Conservation (phyloP, 768 basidiomycete genomes). For the Mrakia frigida region DNA sequence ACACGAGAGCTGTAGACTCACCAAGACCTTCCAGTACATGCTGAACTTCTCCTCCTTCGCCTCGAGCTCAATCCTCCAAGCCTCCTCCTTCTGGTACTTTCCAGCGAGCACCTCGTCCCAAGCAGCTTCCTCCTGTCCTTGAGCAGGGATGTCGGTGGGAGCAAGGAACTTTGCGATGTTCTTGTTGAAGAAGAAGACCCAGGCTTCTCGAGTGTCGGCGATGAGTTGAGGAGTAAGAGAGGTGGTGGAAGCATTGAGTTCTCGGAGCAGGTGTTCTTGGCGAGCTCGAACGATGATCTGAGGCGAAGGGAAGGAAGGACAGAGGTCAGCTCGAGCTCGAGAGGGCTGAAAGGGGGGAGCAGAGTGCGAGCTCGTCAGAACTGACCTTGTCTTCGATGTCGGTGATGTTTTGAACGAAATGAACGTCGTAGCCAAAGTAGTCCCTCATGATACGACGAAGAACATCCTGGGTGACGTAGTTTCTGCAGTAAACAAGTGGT, state of each 20-base stretch:
- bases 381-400: slow-evolving; percentile 97
- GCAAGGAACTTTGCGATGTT: slow-evolving; percentile 64
- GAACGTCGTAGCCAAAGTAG: slow-evolving; percentile 95
- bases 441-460: slow-evolving; percentile 83
- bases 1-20: slow-evolving; percentile 46
- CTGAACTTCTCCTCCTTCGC: slow-evolving; percentile 85
- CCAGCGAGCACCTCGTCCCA: slow-evolving; percentile 57
- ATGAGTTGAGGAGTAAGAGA: slow-evolving; percentile 59
- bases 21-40: slow-evolving; percentile 76
- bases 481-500: slow-evolving; percentile 51
- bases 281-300: slow-evolving; percentile 92
- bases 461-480: slow-evolving; percentile 94
- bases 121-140: slow-evolving; percentile 46
- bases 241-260: slow-evolving; percentile 46
- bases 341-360: background rate
- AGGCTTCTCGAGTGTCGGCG: slow-evolving; percentile 56
- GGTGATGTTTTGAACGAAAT: slow-evolving; percentile 99
- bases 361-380: too few species aligned
- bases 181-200: slow-evolving; percentile 56
- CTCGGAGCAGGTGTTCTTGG: slow-evolving; percentile 49
- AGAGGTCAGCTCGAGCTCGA: slow-evolving; percentile 12
- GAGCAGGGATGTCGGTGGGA: slow-evolving; percentile 48
- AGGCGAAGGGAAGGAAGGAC: background rate
- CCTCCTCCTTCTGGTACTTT: slow-evolving; percentile 50
- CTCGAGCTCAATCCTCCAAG: slow-evolving; percentile 66